Conservation (phyloP, 345 rosid genomes). For the Chamaenerion angustifolium region DNA sequence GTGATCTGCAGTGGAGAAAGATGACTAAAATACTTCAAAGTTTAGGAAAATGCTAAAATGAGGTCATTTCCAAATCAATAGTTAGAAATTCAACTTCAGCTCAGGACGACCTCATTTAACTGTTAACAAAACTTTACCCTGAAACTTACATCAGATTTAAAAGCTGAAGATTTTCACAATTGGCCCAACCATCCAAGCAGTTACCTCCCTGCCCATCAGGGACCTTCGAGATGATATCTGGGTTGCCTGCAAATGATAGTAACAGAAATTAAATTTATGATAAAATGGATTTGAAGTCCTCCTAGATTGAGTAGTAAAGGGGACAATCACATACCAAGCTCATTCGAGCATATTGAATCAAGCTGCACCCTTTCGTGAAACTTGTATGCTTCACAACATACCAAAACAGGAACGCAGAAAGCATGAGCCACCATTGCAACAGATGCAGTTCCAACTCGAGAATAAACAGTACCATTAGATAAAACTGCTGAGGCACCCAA, state of each 20-base stretch:
- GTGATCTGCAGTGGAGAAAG: constrained; percentile 8
- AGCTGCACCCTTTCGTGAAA: constrained; percentile 92
- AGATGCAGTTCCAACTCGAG: constrained; percentile 90
- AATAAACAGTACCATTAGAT: constrained; percentile 89
- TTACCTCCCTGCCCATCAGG: constrained; percentile 51
- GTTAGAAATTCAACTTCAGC: no score
- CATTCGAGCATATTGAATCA: constrained; percentile 91
- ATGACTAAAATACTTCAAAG: not conserved
- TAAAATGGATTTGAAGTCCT: no score
- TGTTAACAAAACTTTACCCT: not conserved
- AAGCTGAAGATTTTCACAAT: constrained; percentile 61
- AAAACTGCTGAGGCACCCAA: constrained; percentile 87
- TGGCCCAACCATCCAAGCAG: constrained; percentile 39
- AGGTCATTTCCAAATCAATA: no score
- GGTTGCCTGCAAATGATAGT: constrained; percentile 46
- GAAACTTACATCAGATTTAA: constrained; percentile 57
- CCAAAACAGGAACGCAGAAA: constrained; percentile 68
- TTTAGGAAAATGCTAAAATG: no score
- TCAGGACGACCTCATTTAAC: no score
- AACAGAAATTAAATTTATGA: not conserved
- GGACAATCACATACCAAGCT: constrained; percentile 51
- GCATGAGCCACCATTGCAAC: constrained; percentile 97
- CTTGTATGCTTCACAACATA: constrained; percentile 94
- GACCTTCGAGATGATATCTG: constrained; percentile 68
- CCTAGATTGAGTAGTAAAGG: no score